Percentiles rank a stretch among this genome's conserved stretches.
phyloP scores from a whole-genome alignment of 495 filamentous ascomycete species.

The Chaetomium fimeti region DNA sequence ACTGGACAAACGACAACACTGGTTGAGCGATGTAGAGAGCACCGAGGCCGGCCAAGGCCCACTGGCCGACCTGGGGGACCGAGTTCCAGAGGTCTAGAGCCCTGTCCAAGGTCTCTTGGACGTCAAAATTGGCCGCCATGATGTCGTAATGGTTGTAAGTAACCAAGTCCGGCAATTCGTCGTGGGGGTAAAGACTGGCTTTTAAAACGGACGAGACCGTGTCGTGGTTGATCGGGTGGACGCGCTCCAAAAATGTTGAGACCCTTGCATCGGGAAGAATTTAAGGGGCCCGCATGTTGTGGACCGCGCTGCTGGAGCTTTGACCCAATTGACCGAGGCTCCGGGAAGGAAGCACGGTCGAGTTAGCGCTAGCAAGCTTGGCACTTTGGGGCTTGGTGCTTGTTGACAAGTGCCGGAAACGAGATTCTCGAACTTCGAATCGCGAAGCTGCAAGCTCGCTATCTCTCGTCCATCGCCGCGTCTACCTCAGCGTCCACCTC shows the following conservation, averaged over 20 bases:
- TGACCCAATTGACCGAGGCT: conserved; percentile 3
- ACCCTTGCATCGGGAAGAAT: conserved; percentile 5
- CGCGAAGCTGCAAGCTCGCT: no score
- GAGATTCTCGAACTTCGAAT: neutral
- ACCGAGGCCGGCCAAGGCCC: conserved; percentile 53
- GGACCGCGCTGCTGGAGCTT: conserved; percentile 5
- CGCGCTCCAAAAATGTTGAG: conserved; percentile 14
- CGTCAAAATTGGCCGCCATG: conserved; percentile 12
- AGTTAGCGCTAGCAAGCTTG: neutral
- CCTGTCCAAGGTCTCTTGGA: conserved; percentile 37
- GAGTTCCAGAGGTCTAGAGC: conserved; percentile 37
- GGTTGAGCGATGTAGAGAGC: conserved; percentile 57
- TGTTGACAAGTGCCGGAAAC: neutral
- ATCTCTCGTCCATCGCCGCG: no score
- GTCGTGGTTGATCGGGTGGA: no score
- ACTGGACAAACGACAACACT: conserved; percentile 58
- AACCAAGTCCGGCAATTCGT: neutral
- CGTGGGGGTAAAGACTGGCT: neutral
- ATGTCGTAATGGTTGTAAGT: neutral
- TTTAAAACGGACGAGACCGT: neutral
- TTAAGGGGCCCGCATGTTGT: neutral
- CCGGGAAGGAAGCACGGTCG: neutral
- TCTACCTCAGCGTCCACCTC: neutral
- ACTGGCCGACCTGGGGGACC: conserved; percentile 40
- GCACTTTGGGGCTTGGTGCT: neutral